These are phyloP conservation scores for Earliella scabrosa DNA, from an alignment of 1,284 basidiomycete species.

Conservation along the genomic window DNA sequence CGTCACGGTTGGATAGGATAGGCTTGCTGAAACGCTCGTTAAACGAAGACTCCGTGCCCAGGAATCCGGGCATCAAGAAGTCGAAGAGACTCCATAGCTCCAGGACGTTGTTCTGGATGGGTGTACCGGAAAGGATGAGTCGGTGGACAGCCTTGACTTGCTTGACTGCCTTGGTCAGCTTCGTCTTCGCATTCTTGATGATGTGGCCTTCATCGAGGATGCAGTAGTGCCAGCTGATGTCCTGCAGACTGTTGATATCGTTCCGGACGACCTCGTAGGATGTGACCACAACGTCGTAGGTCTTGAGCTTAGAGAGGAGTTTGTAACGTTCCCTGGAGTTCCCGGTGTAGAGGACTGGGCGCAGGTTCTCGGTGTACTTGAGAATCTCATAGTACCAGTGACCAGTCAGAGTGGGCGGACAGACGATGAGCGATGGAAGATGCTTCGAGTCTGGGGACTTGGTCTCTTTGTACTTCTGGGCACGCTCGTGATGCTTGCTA, in stretches of 20 bases:
- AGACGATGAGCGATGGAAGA: constrained; percentile 94
- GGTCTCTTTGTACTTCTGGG: constrained; percentile 69
- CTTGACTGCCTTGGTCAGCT: constrained; percentile 97
- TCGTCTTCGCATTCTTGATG: constrained; percentile 99
- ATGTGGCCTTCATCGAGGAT: constrained; percentile 98
- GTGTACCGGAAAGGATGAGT: constrained; percentile 94
- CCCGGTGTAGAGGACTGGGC: constrained; percentile 90
- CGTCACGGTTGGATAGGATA: constrained; percentile 93
- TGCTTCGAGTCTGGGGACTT: constrained; percentile 81
- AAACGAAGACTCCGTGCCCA: constrained; percentile 94
- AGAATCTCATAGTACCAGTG: constrained; percentile 99
- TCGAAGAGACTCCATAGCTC: constrained; percentile 99
- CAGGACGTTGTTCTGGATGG: constrained; percentile 98
- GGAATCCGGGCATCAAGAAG: constrained; percentile 99
- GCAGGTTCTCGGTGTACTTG: constrained; percentile 89
- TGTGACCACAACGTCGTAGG: constrained; percentile 91
- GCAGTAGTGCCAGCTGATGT: constrained; percentile 92
- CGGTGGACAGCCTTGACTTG: constrained; percentile 90
- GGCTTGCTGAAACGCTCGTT: constrained; percentile 97
- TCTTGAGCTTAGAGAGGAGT: constrained; percentile 67
- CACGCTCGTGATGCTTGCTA: constrained; percentile 91
- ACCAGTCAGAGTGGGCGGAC: constrained; percentile 95
- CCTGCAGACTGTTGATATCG: constrained; percentile 82
- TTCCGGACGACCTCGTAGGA: constrained; percentile 98
- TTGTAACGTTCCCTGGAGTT: constrained; percentile 85